These are phyloP conservation scores for Omphalea diandra DNA, from an alignment of 441 rosid species.

Conservation along the genomic window DNA sequence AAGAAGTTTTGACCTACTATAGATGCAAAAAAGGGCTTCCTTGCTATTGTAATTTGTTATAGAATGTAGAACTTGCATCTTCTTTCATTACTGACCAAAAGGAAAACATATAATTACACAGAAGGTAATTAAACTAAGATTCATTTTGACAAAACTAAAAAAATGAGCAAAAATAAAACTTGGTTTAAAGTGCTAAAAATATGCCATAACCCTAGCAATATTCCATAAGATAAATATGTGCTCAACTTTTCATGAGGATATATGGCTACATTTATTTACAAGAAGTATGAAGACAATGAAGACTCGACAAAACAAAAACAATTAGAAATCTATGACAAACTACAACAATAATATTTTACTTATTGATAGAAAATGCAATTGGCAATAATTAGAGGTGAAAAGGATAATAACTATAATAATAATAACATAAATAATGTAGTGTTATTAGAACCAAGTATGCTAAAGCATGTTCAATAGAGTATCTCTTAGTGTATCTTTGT, in stretches of 20 bases:
- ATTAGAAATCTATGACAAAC: neutral
- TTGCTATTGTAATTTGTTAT: slow-evolving; percentile 86
- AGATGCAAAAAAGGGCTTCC: too few relatives aligned
- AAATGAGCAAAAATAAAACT: neutral
- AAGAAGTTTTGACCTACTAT: too few relatives aligned
- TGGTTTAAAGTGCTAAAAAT: neutral
- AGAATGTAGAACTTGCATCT: slow-evolving; percentile 72
- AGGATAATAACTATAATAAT: neutral
- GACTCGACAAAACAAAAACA: too few relatives aligned
- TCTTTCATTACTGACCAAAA: slow-evolving; percentile 83
- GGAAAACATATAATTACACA: slow-evolving; percentile 15
- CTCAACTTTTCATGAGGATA: neutral
- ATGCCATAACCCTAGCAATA: neutral
- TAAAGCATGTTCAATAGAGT: neutral
- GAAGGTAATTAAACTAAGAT: neutral
- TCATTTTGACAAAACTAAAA: neutral
- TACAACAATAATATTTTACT: neutral
- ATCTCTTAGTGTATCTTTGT: neutral
- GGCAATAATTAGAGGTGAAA: neutral
- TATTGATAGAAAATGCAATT: neutral
- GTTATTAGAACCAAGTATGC: neutral
- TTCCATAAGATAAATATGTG: neutral
- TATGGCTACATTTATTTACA: neutral
- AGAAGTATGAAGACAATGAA: neutral
- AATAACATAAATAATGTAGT: neutral